Base-by-base conservation (phyloP, 768 basidiomycete genomes). In the Pleurotus djamor region DNA sequence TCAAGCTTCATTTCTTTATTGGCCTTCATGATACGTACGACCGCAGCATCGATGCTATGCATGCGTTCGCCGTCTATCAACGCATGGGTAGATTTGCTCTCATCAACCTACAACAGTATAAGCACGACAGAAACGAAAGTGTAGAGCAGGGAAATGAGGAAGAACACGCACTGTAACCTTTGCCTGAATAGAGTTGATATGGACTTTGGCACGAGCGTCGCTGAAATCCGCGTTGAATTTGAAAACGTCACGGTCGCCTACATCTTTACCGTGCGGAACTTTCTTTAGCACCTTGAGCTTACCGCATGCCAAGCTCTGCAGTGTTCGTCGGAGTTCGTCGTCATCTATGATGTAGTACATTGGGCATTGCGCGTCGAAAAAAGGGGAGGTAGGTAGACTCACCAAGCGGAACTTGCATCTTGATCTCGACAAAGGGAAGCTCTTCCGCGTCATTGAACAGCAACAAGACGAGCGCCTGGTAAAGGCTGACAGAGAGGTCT, bases 11-110 rank as follows among this genome's bases (percentile, higher is more conserved):
- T 77, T 72, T 91, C 89, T 75, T 96, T 98, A 65, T 85, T 84
- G 2, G 86, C 87, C 71, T 98, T 98, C 94, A 98, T 96, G 67
- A 96, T 86, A 5, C 97, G 88, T 36, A 99, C 96, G 65, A 99
- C 96, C 17, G 96, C 96, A 0, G 95, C 95, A 64, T 98, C 94
- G 12, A 98, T 79, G 59, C 88, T 87, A 66, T 88, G 83, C 61
- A 88, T 87, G 60, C 96, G 85, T 71, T 98, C 95, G 37, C 87
- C 85, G 63, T 96, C 91, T 41, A 99, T 93, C 48, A 89, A 83
- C 1, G 80, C 82, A 66, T 93, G 92, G 4, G 93, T 96, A 58
- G 86, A 83, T 60, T 83, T 82, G 17, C 88, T 84, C 74, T 99
- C 97, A 68, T 98, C 96, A 37, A 84, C 82, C 94, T 94, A 64